phyloP scores from a whole-genome alignment of 805 yeast species.

The Suhomyces prunicola region DNA sequence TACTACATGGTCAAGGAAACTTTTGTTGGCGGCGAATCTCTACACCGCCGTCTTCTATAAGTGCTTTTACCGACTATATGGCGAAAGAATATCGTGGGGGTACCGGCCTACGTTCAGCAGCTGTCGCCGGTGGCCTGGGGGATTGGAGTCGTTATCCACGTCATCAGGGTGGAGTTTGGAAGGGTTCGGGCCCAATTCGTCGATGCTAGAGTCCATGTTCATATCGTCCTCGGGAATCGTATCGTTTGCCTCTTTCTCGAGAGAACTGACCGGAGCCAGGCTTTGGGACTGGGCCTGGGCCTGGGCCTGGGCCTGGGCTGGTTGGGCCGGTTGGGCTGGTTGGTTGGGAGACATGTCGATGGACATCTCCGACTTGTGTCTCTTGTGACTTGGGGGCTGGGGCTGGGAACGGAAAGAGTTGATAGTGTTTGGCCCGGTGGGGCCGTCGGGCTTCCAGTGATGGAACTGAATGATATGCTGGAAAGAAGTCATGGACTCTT shows the following conservation, averaged over 20 bases:
- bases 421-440: slow-evolving; percentile 11
- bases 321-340: too few species aligned
- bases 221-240: slow-evolving; percentile 9
- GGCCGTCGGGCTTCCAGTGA: slow-evolving; percentile 51
- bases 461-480: slow-evolving; percentile 56
- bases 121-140: slow-evolving; percentile 7
- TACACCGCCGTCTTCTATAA: background rate
- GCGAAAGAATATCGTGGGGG: slow-evolving; percentile 29
- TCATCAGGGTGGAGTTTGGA: slow-evolving; percentile 6
- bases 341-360: background rate
- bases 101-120: slow-evolving; percentile 24
- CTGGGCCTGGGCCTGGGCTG: background rate
- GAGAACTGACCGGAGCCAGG: background rate
- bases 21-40: background rate
- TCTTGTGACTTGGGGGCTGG: slow-evolving; percentile 26
- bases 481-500: slow-evolving; percentile 44
- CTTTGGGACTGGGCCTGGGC: background rate
- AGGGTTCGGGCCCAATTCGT: background rate
- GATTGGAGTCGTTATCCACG: slow-evolving; percentile 7
- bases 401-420: slow-evolving; percentile 10
- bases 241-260: slow-evolving; percentile 3
- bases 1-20: background rate
- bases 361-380: slow-evolving; percentile 28
- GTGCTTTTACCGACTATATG: slow-evolving; percentile 9
- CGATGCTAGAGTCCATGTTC: slow-evolving; percentile 13